phyloP scores from a whole-genome alignment of 1,284 basidiomycete species.

The Rhodotorula glutinis region DNA sequence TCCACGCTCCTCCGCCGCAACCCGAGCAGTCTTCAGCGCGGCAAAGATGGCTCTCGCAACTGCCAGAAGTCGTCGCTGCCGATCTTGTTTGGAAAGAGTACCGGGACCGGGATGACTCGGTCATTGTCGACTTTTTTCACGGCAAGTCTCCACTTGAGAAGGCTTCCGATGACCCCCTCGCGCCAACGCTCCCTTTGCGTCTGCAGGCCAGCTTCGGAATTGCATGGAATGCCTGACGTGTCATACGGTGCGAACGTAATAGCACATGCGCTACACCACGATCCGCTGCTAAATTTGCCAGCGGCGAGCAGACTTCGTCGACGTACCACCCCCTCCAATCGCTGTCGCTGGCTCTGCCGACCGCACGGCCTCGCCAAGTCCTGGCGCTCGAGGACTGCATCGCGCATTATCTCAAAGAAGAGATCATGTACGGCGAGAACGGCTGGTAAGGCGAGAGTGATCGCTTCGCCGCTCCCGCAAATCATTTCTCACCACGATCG shows the following conservation, averaged over 20 bases:
- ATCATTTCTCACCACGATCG: not conserved
- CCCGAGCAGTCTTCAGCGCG: conserved; percentile 58
- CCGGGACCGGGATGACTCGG: conserved; percentile 80
- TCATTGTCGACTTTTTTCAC: conserved; percentile 95
- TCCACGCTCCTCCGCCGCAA: conserved; percentile 67
- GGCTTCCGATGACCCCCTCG: not conserved
- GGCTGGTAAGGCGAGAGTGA: conserved; percentile 68
- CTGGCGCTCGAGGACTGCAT: conserved; percentile 74
- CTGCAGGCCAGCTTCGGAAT: conserved; percentile 70
- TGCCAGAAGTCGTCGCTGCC: conserved; percentile 81
- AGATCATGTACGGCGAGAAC: conserved; percentile 86
- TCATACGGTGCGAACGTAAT: conserved; percentile 67
- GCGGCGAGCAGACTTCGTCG: conserved; percentile 94
- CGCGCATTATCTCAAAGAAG: conserved; percentile 83
- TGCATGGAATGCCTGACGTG: conserved; percentile 86
- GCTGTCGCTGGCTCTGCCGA: conserved; percentile 67
- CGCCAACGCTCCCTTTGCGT: accelerated
- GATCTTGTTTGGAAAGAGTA: conserved; percentile 90
- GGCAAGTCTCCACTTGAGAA: conserved; percentile 51
- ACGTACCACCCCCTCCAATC: conserved; percentile 97
- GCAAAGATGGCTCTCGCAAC: conserved; percentile 76
- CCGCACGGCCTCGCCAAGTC: conserved; percentile 58
- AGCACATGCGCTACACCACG: no score
- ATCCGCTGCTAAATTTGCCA: no score
- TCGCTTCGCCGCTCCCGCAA: not conserved